Evolutionary conservation across 345 rosid species (phyloP), one percentile per base, ranked within the genome.

Genomic region (Euphorbia lathyris): DNA sequence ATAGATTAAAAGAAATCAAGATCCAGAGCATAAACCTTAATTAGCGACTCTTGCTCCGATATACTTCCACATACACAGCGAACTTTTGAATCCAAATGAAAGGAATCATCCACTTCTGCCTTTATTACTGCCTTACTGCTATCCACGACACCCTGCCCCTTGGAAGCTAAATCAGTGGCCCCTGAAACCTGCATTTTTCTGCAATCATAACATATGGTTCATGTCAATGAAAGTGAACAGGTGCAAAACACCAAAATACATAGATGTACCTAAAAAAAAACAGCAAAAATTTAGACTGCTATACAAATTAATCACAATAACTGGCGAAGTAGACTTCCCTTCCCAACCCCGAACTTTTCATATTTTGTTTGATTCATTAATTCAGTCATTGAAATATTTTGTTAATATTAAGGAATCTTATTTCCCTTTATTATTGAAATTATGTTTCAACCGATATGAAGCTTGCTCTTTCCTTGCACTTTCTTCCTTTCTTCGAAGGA

Each of bases 181-280:
- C 93, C 98, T 71, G 96, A 83, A 34, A 88, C 86, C 84, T 89
- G 96, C 98, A 89, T 86, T 81, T 96, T 96, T 75, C 98, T 96
- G 86, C 30, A 71, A 12, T 76, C 3, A 79, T 29, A 70, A 57
- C 65, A 65, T 26, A 76, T 56, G 73, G 73, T 36, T 45, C 47
- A 65, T 30, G 52, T 71, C 67, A 60, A 57, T 53, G 77, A 38
- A 61, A 52, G 59, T 53, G 52, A 71, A 48, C 23, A 66, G 66
- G 70, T 38, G 60, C 25, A 17, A 51, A 20, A 65, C 53, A 23
- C 13, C 12, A 27, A 77, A 66, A 64, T 56, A 60, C 27, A 14
- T 43, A 34, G 58, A 50, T 22, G 59, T 6, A 22, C 20, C 30
- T 6, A 2, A 11, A 20, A 68, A 36, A 69, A 22, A 32, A 43